Base-by-base conservation (phyloP, 2,329 filamentous ascomycete species). In the Colletotrichum tabaci region DNA sequence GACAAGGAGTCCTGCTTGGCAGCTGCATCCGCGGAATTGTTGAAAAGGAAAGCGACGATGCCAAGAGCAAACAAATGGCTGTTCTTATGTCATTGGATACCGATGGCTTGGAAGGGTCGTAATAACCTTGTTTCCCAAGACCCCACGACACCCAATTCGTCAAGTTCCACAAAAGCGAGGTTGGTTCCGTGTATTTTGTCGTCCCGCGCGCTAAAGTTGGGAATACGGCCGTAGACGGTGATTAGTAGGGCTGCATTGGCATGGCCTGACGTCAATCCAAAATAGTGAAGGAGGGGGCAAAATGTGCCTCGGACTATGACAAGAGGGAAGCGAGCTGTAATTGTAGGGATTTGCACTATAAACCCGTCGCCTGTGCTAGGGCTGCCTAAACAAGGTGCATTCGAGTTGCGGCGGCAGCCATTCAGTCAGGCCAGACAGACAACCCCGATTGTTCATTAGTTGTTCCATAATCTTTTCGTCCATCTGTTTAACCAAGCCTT, bases 131-230 rank as follows among this genome's bases (percentile, higher is more conserved):
- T 7, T 21, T 21, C 23, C 1, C 42, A 16, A 21, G 26, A 61
- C n/a, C 30, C 49, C 21, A 7, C 9, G 10, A 18, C 9, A 61
- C 18, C 18, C 18, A n/a, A 61, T 61, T 61, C n/a, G 58, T 35
- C 44, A 3, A 18, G 26, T 50, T 40, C 44, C 58, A 61, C 58
- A 40, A 61, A 49, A 61, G 7, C 18, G 44, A 35, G 26, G 44
- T 40, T 35, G 46, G 26, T 61, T 60, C 5, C 16, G n/a, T 42
- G 4, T 42, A 9, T 52, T n/a, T 4, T 2, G 13, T 50, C 50
- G 4, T 66, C n/a, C 53, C 53, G 55, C 53, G 55, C 53, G 55
- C 63, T 66, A 60, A 44, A 53, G n/a, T 16, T n/a, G 9, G 13
- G 18, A 18, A 16, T 42, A 23, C 35, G 62, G 44, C 55, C 16